phyloP scores from a whole-genome alignment of 441 rosid genomes.

The Erodium texanum region DNA sequence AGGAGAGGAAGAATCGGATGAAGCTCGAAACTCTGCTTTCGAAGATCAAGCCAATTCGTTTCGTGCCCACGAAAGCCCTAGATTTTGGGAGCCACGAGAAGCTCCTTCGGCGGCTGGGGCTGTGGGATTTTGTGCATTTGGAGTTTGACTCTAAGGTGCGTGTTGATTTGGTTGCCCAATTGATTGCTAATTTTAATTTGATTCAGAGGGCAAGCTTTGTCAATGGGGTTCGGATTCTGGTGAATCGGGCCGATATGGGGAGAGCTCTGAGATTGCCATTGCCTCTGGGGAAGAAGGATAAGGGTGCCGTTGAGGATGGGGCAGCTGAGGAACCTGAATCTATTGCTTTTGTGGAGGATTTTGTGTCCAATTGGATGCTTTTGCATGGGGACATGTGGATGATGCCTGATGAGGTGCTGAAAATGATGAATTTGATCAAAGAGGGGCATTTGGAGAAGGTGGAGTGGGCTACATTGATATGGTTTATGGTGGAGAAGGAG shows the following conservation, averaged over 20 bases:
- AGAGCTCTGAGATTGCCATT: slow-evolving; percentile 59
- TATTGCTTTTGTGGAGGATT: slow-evolving; percentile 39
- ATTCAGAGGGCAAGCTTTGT: slow-evolving; percentile 43
- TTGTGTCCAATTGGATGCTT: slow-evolving; percentile 58
- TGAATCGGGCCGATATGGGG: slow-evolving; percentile 67
- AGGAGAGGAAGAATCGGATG: slow-evolving; percentile 30
- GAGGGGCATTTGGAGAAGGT: slow-evolving; percentile 62
- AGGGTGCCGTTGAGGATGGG: slow-evolving; percentile 28
- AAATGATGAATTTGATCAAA: slow-evolving; percentile 32
- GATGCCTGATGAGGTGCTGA: slow-evolving; percentile 51
- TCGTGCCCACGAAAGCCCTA: slow-evolving; percentile 44
- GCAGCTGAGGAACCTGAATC: too few species aligned
- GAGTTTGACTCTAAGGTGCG: slow-evolving; percentile 47
- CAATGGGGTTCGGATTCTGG: slow-evolving; percentile 36
- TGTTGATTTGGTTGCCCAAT: slow-evolving; percentile 40
- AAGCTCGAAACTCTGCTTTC: slow-evolving; percentile 37
- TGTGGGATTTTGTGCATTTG: slow-evolving; percentile 75
- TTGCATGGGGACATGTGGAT: slow-evolving; percentile 75
- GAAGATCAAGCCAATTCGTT: slow-evolving; percentile 50
- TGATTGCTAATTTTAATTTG: slow-evolving; percentile 43
- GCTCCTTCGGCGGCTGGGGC: slow-evolving; percentile 49
- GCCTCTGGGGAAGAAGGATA: slow-evolving; percentile 30
- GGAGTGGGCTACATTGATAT: slow-evolving; percentile 74
- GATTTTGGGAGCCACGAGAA: slow-evolving; percentile 51
- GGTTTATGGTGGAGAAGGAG: slow-evolving; percentile 89